phyloP scores from a whole-genome alignment of 2,329 filamentous ascomycete species.

The Fonsecaea monophora region DNA sequence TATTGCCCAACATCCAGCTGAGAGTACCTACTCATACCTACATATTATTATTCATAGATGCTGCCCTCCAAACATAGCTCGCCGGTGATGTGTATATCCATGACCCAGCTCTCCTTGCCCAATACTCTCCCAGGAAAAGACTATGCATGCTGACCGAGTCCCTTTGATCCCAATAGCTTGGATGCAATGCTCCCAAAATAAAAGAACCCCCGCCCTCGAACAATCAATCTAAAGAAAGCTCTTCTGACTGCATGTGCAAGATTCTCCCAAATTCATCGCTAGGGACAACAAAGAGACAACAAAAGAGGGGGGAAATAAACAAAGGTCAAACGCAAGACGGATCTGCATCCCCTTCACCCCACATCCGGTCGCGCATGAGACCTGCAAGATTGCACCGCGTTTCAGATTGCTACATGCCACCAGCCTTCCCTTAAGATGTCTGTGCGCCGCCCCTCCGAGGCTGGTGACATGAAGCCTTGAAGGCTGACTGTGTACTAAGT shows the following conservation, averaged over 20 bases:
- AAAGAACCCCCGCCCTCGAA: neutral
- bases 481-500: constrained; percentile 5
- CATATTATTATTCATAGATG: too few relatives aligned
- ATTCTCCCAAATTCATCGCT: neutral
- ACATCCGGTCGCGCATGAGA: constrained; percentile 10
- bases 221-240: neutral
- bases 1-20: neutral
- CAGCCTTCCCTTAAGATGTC: neutral
- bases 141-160: neutral
- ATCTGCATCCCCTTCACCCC: neutral
- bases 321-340: neutral
- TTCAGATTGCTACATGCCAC: constrained; percentile 33
- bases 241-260: neutral
- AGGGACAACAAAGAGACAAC: constrained; percentile 5
- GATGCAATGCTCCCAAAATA: neutral
- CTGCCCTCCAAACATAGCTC: neutral
- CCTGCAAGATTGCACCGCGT: constrained; percentile 31
- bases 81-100: neutral
- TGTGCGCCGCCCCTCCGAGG: constrained; percentile 14
- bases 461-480: neutral
- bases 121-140: neutral
- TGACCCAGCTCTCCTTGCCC: neutral
- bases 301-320: neutral
- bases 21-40: too few relatives aligned
- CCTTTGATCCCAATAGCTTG: constrained; percentile 14